Percentiles rank a stretch among this genome's conserved stretches.
Conservation (phyloP, 352 stramenopile genomes). For the Globisporangium splendens region DNA sequence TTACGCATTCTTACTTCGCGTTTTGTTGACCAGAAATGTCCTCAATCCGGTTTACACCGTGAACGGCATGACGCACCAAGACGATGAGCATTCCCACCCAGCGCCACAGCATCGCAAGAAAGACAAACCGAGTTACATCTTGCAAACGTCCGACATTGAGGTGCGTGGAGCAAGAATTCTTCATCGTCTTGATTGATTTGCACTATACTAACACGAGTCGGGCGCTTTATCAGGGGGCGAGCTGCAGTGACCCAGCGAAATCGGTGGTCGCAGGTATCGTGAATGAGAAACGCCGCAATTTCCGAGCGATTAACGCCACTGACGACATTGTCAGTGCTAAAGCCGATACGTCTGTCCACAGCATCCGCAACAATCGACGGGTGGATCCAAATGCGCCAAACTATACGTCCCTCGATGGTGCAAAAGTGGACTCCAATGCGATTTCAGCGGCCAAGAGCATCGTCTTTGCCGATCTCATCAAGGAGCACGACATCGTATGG, state of each 20-base stretch:
- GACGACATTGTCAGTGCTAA: constrained; percentile 59
- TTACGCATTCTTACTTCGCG: too few relatives aligned
- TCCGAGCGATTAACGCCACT: constrained; percentile 52
- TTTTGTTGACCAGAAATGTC: constrained; percentile 36
- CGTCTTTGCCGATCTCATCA: constrained; percentile 56
- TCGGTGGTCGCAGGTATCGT: constrained; percentile 56
- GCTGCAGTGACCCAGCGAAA: constrained; percentile 42
- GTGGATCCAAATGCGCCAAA: constrained; percentile 63
- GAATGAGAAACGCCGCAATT: constrained; percentile 53
- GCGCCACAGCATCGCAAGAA: constrained; percentile 39
- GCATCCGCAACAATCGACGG: constrained; percentile 59
- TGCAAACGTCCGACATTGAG: constrained; percentile 62
- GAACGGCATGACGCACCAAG: constrained; percentile 51
- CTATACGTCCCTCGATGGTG: constrained; percentile 59
- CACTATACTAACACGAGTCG: neutral
- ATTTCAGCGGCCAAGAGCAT: constrained; percentile 69
- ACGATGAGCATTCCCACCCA: constrained; percentile 50
- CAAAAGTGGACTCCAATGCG: constrained; percentile 54
- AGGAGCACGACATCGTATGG: constrained; percentile 34
- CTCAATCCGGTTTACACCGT: constrained; percentile 71
- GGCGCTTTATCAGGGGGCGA: constrained; percentile 26
- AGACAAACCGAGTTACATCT: constrained; percentile 47
- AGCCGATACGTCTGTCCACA: constrained; percentile 63
- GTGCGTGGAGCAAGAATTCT: constrained; percentile 3
- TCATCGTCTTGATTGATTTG: neutral